A percentile compares a stretch with the other conserved stretches of the same genome.
phyloP scores from a whole-genome alignment of 306 rosid genomes.

The peach (Prunus persica) region Prunus_persica_NCBIv2 NC_034016.1:18227001-18227500 shows the following conservation, averaged over 20 bases:
- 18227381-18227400: not conserved
- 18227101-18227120: constrained; percentile 80
- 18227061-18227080: constrained; percentile 92
- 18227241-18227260: constrained; percentile 40
- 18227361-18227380: not conserved
- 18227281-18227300: constrained; percentile 42
- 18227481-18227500: not conserved
- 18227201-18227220: constrained; percentile 54
- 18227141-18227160: constrained; percentile 68
- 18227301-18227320: constrained; percentile 53
- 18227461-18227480: not conserved
- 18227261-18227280: constrained; percentile 42
- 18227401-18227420: not conserved
- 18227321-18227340: constrained; percentile 66
- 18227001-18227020: constrained; percentile 99
- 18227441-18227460: not conserved
- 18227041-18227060: constrained; percentile 63
- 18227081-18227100: constrained; percentile 89
- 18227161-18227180: constrained; percentile 65
- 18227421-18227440: not conserved
- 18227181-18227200: constrained; percentile 62
- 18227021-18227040: constrained; percentile 87
- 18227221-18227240: constrained; percentile 57
- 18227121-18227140: constrained; percentile 78
- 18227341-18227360: constrained; percentile 8